phyloP scores from a whole-genome alignment of 495 filamentous ascomycete species.

The Chlorociboria aeruginascens region DNA sequence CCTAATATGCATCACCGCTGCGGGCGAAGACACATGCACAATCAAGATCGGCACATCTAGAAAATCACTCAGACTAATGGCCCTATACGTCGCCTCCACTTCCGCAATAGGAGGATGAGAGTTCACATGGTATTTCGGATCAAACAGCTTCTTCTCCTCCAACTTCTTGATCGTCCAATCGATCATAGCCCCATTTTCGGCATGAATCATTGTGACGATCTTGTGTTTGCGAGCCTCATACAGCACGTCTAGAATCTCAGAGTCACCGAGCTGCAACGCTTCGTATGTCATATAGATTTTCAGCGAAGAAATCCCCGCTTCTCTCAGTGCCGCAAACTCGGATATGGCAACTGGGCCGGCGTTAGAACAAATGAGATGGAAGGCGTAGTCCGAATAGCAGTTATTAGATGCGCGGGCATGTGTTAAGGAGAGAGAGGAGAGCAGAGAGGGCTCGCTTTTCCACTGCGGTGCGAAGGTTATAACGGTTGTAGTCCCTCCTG shows the following conservation, averaged over 20 bases:
- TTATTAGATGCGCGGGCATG: slow-evolving; percentile 32
- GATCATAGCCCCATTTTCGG: slow-evolving; percentile 46
- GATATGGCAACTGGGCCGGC: slow-evolving; percentile 30
- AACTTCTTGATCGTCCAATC: slow-evolving; percentile 36
- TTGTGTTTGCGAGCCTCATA: slow-evolving; percentile 30
- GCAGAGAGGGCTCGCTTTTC: slow-evolving; percentile 34
- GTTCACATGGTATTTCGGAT: slow-evolving; percentile 42
- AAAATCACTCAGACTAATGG: slow-evolving; percentile 40
- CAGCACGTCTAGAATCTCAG: slow-evolving; percentile 44
- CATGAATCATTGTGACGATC: slow-evolving; percentile 51
- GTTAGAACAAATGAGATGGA: slow-evolving; percentile 46
- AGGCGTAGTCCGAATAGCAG: slow-evolving; percentile 49
- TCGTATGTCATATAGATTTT: slow-evolving; percentile 59
- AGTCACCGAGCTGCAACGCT: slow-evolving; percentile 40
- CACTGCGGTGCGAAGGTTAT: slow-evolving; percentile 46
- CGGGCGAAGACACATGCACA: slow-evolving; percentile 44
- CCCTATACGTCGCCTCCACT: slow-evolving; percentile 46
- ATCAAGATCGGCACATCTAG: slow-evolving; percentile 43
- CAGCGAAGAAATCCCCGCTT: slow-evolving; percentile 41
- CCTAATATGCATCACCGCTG: slow-evolving; percentile 39
- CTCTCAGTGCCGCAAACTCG: slow-evolving; percentile 30
- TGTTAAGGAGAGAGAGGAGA: slow-evolving; percentile 34
- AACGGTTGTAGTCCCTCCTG: slow-evolving; percentile 49
- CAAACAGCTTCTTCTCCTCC: slow-evolving; percentile 29
- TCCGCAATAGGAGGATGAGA: slow-evolving; percentile 43